Evolutionary conservation across 225 moss, liverwort and hornwort genomes (phyloP).

Genomic region (Marchantia polymorpha): DNA sequence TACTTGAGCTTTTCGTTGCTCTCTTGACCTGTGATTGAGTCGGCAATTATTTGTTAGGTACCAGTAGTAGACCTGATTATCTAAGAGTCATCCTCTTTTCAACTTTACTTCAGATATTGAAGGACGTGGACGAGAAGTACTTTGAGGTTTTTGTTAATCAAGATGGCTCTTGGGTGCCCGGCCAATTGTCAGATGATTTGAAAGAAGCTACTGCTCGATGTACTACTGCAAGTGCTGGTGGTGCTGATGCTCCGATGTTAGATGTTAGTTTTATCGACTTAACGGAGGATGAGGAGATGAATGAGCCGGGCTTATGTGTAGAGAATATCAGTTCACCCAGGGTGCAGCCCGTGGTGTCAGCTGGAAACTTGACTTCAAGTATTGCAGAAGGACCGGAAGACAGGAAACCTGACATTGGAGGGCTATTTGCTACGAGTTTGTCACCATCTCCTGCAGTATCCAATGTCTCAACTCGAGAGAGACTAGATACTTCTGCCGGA

Average conservation of each 20-base stretch:
- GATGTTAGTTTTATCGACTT: constrained; percentile 45
- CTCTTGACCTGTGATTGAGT: too few species aligned
- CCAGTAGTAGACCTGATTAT: not conserved
- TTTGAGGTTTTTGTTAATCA: constrained; percentile 66
- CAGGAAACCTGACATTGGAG: constrained; percentile 35
- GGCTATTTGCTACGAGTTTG: not conserved
- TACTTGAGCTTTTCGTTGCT: not conserved
- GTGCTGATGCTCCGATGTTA: constrained; percentile 27
- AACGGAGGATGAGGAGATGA: constrained; percentile 43
- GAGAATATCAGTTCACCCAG: constrained; percentile 11
- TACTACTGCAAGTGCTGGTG: constrained; percentile 14
- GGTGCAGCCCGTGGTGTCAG: not conserved
- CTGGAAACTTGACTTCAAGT: not conserved
- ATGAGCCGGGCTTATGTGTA: constrained; percentile 20
- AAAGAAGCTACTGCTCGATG: not conserved
- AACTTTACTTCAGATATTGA: constrained; percentile 73
- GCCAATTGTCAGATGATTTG: constrained; percentile 29
- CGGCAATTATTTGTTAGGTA: too few species aligned
- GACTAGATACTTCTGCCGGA: constrained; percentile 10
- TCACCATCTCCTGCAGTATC: not conserved
- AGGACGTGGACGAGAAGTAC: constrained; percentile 60
- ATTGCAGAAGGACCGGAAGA: constrained; percentile 27
- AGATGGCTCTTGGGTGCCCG: constrained; percentile 73
- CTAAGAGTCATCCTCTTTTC: not conserved
- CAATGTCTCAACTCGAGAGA: not conserved